phyloP scores from a whole-genome alignment of 805 yeast species.

The Schwanniomyces vanrijiae region DNA sequence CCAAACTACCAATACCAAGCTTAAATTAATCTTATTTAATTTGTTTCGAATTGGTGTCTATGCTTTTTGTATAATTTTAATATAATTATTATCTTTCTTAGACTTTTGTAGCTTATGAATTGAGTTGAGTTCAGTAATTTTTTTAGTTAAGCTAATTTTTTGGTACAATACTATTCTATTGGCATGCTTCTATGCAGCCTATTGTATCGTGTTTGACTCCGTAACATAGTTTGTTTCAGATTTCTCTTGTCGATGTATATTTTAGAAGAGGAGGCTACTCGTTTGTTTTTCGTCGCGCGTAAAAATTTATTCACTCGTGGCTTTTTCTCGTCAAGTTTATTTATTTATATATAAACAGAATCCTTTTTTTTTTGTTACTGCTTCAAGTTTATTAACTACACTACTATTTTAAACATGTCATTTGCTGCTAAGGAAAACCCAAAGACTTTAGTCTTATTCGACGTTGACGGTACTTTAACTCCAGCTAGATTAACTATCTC shows the following conservation, averaged over 20 bases:
- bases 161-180: no score
- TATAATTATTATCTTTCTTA: constrained; percentile 3
- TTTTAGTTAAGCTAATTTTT: no score
- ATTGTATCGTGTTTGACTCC: no score
- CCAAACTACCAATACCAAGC: constrained; percentile 75
- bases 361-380: constrained; percentile 1
- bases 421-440: constrained; percentile 78
- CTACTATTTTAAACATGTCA: constrained; percentile 37
- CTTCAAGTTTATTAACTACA: constrained; percentile 2
- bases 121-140: no score
- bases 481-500: constrained; percentile 88
- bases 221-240: no score
- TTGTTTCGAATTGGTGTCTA: constrained; percentile 4
- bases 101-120: neutral
- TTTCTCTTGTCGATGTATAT: no score
- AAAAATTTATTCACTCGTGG: constrained; percentile 1
- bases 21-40: constrained; percentile 16
- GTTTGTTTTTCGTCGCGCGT: neutral
- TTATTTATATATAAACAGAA: neutral
- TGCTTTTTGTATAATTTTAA: constrained; percentile 6
- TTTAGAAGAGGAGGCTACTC: neutral
- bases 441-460: constrained; percentile 87
- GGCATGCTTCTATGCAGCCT: no score
- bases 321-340: neutral
- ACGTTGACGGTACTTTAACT: constrained; percentile 97